phyloP scores from a whole-genome alignment of 345 rosid genomes.

The Gossypium ekmanianum region DNA sequence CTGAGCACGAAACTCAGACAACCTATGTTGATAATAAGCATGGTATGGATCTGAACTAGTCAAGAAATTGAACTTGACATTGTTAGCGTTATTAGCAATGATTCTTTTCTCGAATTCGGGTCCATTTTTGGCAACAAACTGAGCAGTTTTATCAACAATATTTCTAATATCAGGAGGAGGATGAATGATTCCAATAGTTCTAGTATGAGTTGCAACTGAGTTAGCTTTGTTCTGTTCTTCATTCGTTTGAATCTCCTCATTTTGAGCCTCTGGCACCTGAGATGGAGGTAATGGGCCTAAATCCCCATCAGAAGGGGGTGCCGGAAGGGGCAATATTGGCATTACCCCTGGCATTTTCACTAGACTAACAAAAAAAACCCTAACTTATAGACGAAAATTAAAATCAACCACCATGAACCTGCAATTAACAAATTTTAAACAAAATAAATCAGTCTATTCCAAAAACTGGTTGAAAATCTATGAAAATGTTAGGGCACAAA shows the following conservation, averaged over 20 bases:
- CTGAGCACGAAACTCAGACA: slow-evolving; percentile 64
- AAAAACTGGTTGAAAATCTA: background rate
- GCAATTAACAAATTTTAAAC: slow-evolving; percentile 10
- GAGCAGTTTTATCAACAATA: slow-evolving; percentile 79
- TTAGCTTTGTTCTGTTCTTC: slow-evolving; percentile 41
- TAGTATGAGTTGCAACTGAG: slow-evolving; percentile 70
- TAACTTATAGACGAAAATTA: slow-evolving; percentile 1
- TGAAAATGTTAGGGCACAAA: background rate
- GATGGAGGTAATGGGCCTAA: slow-evolving; percentile 57
- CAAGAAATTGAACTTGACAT: slow-evolving; percentile 72
- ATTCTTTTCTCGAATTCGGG: slow-evolving; percentile 77
- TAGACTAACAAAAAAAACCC: background rate
- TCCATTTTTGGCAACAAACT: slow-evolving; percentile 71
- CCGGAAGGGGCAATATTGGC: slow-evolving; percentile 55
- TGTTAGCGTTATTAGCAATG: slow-evolving; percentile 57
- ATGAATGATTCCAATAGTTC: slow-evolving; percentile 76
- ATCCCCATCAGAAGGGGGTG: slow-evolving; percentile 65
- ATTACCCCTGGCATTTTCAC: slow-evolving; percentile 41
- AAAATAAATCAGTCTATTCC: background rate
- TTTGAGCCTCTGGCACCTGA: slow-evolving; percentile 45
- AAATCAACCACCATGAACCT: slow-evolving; percentile 15
- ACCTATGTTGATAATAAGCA: slow-evolving; percentile 67
- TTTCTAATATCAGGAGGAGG: slow-evolving; percentile 77
- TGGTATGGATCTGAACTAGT: slow-evolving; percentile 65
- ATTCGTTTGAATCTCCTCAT: slow-evolving; percentile 34